phyloP scores from a whole-genome alignment of 2,329 filamentous ascomycete genomes.

The Stemphylium beticola region DNA sequence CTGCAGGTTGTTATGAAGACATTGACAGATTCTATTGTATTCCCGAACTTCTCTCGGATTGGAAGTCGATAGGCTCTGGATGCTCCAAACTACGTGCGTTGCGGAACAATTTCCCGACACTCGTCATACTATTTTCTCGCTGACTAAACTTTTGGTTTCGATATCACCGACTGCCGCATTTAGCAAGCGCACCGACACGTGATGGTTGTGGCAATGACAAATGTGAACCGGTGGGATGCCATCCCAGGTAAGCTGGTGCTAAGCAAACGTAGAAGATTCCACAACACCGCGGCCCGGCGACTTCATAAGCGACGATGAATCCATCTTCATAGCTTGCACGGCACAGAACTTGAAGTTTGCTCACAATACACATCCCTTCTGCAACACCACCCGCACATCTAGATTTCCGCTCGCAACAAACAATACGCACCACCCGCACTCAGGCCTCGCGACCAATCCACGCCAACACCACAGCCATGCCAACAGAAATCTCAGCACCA shows the following conservation, averaged over 20 bases:
- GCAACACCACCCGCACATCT: background rate
- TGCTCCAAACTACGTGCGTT: background rate
- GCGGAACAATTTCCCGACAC: too few species aligned
- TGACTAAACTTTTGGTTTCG: too few species aligned
- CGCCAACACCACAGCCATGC: slow-evolving; percentile 24
- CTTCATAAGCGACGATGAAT: background rate
- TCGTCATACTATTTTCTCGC: too few species aligned
- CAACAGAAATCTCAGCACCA: slow-evolving; percentile 39
- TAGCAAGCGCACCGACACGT: slow-evolving; percentile 15
- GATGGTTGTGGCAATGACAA: slow-evolving; percentile 26
- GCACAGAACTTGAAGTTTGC: too few species aligned
- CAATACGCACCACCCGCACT: background rate
- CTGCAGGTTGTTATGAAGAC: background rate
- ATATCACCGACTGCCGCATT: slow-evolving; percentile 11
- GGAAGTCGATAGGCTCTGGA: background rate
- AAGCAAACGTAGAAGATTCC: slow-evolving; percentile 25
- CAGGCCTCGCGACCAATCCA: too few species aligned
- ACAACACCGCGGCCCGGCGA: slow-evolving; percentile 20
- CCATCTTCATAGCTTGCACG: too few species aligned
- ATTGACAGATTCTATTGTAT: background rate
- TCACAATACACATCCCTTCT: too few species aligned
- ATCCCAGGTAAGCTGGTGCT: slow-evolving; percentile 3
- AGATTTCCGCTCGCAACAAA: background rate
- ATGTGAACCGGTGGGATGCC: slow-evolving; percentile 17
- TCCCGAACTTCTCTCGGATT: background rate